Conservation (phyloP, 2,329 filamentous ascomycete species). For the Pseudogymnoascus sp. region DNA sequence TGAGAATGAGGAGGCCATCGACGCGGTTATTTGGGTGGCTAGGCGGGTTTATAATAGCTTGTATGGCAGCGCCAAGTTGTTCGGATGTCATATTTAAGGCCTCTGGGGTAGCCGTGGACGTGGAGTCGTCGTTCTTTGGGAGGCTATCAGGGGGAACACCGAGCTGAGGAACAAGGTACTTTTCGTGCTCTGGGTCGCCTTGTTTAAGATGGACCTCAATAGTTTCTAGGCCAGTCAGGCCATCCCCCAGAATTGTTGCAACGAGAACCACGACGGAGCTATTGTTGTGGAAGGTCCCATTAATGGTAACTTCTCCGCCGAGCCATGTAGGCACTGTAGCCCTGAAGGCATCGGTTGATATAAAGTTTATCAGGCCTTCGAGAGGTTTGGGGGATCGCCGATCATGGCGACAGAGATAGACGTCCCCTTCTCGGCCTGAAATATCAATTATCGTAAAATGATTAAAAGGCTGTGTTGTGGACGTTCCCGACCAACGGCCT, state of each 20-base stretch:
- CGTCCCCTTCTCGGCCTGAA: neutral
- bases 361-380: neutral
- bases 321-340: neutral
- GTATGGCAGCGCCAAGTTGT: neutral
- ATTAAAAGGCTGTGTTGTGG: neutral
- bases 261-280: neutral
- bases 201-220: neutral
- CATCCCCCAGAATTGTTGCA: neutral
- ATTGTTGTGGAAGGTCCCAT: neutral
- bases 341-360: neutral
- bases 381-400: neutral
- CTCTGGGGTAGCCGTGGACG: neutral
- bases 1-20: neutral
- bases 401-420: neutral
- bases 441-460: slow-evolving; percentile 1
- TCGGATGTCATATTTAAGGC: neutral
- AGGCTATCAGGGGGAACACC: neutral
- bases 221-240: neutral
- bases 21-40: neutral
- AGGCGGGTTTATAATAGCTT: neutral
- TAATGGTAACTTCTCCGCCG: neutral
- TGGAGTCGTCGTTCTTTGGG: neutral
- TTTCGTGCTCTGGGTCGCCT: neutral
- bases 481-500: neutral
- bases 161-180: neutral